Evolutionary conservation across 805 yeast species (phyloP), one percentile per base, ranked within the genome.

Genomic region (Jamesozyma spencerorum): DNA sequence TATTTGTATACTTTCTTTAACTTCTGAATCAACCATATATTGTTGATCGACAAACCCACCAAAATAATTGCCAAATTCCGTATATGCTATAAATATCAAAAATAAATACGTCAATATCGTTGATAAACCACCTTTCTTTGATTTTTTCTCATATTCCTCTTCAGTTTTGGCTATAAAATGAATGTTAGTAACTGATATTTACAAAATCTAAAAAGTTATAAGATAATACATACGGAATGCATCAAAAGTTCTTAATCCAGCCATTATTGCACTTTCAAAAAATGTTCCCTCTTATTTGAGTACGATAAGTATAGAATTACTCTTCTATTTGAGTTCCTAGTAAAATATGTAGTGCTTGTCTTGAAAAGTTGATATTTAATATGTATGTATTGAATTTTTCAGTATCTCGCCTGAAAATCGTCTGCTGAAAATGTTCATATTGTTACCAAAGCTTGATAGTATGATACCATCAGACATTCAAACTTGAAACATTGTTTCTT

Each of bases 1-100:
- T 36, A 92, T 70, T 34, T 71, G 72, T 41, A 87, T 71, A 27
- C 72, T 72, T 42, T 73, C 74, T n/a, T 61, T 63, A 13, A 85
- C 63, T 3, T 66, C 64, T 28, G 70, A 68, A 53, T 85, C 94
- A 4, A 92, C 94, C 3, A 71, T 66, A 58, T 85, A 92, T 49
- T 80, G 84, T 48, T 81, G 83, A 51, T 80, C 86, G 6, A 82
- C 72, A 42, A 71, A 72, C 2, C 97, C 97, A 40, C 92, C 95
- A 42, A 88, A 67, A 57, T 72, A 85, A 12, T 83, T 81, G 6
- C 97, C 95, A 22, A 87, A 63, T 56, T 88, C 94, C 12, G 85
- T 75, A 85, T 94, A 90, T 5, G 85, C 60, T 29, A 88, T 66
- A 53, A 86, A 75, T 13, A 85, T 52, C 14, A 83, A 72, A 43